Evolutionary conservation across 768 basidiomycete species (phyloP), one percentile per base, ranked within the genome.

Genomic region (Tulasnella sp.): DNA sequence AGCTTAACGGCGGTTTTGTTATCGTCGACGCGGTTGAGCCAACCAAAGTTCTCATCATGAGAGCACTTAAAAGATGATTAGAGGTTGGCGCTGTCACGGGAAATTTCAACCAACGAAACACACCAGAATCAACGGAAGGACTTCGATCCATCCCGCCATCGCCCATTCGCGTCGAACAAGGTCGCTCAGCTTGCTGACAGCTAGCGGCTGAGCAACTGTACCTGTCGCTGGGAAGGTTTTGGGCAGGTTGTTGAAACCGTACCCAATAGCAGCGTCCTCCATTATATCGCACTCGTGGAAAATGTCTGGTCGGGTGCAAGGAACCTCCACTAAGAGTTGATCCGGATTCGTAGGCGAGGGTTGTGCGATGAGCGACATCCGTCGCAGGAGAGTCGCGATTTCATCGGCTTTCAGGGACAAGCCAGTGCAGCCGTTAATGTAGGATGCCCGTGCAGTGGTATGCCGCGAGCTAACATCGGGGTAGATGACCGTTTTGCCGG

Each of bases 251-350:
- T 99, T 97, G 78, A 92, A 98, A 1, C 96, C 96, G 68, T 94
- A 96, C 0, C 93, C 96, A 64, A 99, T 89, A 9, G 96, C 96
- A 1, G 86, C 91, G 64, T 99, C 96, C 70, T 99, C 96, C 85
- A 99, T 88, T 69, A 98, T 80, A 69, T 99, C 96, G 68, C 94
- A 96, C 70, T 98, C 93, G 69, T 99, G 96, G 56, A 99, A 75
- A 65, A 99, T 97, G 69, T 99, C 96, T 1, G 96, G 93, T 38
- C 96, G 82, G n/a, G 93, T 97, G n/a, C 88, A 77, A 3, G 96
- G 95, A 49, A 99, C 78, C 32, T 81, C 74, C 26, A 98, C 85
- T 17, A 77, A 66, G 44, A 99, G 76, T 65, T 81, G 78, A 67
- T 97, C 93, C 0, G 69, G 50, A n/a, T 72, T 75, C 26, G 73